These are phyloP conservation scores for Morella rubra DNA, from an alignment of 306 rosid species.

Conservation along the genomic window DNA sequence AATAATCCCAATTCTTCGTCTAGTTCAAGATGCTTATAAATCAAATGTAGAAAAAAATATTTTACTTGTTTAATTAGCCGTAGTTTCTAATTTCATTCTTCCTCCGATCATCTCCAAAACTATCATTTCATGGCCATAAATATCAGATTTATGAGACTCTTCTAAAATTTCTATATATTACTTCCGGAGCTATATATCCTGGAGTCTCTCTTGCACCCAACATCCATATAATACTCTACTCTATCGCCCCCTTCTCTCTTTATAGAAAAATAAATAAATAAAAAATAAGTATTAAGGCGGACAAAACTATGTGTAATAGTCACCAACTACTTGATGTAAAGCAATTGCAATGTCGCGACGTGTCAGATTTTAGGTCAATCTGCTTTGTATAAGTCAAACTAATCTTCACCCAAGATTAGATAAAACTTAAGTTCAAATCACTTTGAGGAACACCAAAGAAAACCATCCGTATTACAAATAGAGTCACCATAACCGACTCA, in stretches of 20 bases:
- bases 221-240: slow-evolving; percentile 22
- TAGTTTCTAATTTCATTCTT: slow-evolving; percentile 21
- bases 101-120: slow-evolving; percentile 44
- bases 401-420: too few relatives aligned
- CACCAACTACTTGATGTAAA: too few relatives aligned
- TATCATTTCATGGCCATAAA: slow-evolving; percentile 44
- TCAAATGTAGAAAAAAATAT: slow-evolving; percentile 38
- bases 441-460: too few relatives aligned
- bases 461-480: too few relatives aligned
- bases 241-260: too few relatives aligned
- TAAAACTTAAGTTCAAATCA: too few relatives aligned
- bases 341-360: too few relatives aligned
- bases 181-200: slow-evolving; percentile 42
- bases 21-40: slow-evolving; percentile 28
- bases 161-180: slow-evolving; percentile 33
- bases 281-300: accelerated
- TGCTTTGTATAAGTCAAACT: too few relatives aligned
- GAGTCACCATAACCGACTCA: too few relatives aligned
- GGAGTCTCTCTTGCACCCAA: slow-evolving; percentile 30
- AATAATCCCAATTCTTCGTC: slow-evolving; percentile 16
- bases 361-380: too few relatives aligned
- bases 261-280: too few relatives aligned
- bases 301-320: too few relatives aligned
- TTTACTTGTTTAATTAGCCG: slow-evolving; percentile 25
- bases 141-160: slow-evolving; percentile 36